phyloP scores from a whole-genome alignment of 2,329 filamentous ascomycete genomes.

The Mollisia scopiformis region DNA sequence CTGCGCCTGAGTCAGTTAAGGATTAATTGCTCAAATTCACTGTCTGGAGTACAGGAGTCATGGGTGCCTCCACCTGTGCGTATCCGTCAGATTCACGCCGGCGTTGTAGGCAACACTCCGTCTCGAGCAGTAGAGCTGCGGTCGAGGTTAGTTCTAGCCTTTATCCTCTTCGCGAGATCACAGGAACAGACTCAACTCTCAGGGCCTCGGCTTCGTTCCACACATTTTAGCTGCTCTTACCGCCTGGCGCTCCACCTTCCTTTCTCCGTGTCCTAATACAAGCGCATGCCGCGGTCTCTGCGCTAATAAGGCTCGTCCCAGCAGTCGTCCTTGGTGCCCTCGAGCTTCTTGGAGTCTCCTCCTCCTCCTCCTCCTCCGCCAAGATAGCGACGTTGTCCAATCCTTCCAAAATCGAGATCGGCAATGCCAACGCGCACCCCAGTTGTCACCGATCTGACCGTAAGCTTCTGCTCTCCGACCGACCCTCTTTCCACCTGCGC shows the following conservation, averaged over 20 bases:
- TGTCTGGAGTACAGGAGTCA: background rate
- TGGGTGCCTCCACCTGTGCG: background rate
- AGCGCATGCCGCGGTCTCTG: too few species aligned
- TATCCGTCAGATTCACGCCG: background rate
- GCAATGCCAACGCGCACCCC: conserved; percentile 25
- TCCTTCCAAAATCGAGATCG: conserved; percentile 7
- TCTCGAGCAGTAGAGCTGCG: background rate
- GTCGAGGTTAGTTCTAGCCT: background rate
- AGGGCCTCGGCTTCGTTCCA: conserved; percentile 1
- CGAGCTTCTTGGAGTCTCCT: conserved; percentile 19
- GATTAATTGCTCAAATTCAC: background rate
- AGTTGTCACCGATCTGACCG: conserved; percentile 40
- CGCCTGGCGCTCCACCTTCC: too few species aligned
- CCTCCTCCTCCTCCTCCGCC: background rate
- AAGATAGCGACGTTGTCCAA: background rate
- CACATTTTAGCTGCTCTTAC: too few species aligned
- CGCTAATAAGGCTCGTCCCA: too few species aligned
- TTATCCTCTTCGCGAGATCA: background rate
- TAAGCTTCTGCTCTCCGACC: conserved; percentile 32
- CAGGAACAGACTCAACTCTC: background rate
- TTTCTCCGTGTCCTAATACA: too few species aligned
- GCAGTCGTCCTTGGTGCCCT: too few species aligned
- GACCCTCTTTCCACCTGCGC: conserved; percentile 29
- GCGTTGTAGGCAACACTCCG: background rate
- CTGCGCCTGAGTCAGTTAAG: background rate